A percentile compares a stretch with the other conserved stretches of the same genome.
These are phyloP conservation scores for Penicillium sp. DNA, from an alignment of 2,329 filamentous ascomycete genomes.

Conservation along the genomic window DNA sequence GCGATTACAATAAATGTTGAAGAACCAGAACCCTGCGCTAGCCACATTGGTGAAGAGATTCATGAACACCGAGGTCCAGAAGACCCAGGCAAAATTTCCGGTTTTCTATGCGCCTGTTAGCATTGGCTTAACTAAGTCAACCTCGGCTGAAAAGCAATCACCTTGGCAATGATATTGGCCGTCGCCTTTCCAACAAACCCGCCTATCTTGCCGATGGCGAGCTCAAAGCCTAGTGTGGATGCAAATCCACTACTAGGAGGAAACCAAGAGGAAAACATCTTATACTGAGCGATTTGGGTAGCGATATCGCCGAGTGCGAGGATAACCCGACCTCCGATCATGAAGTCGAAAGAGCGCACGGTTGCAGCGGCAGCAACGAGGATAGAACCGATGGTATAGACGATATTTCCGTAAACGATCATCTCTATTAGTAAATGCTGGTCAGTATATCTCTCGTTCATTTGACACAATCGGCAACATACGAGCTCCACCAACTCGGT, in stretches of 20 bases:
- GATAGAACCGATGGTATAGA: conserved; percentile 60
- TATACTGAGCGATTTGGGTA: conserved; percentile 64
- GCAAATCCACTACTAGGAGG: conserved; percentile 62
- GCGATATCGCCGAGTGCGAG: conserved; percentile 62
- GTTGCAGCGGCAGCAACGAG: conserved; percentile 59
- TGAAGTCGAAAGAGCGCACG: conserved; percentile 58
- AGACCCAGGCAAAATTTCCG: conserved; percentile 62
- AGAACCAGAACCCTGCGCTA: conserved; percentile 56
- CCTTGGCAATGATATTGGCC: conserved; percentile 58
- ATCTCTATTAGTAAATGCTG: conserved; percentile 36
- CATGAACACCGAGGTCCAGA: conserved; percentile 65
- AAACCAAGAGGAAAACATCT: conserved; percentile 66
- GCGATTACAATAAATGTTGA: conserved; percentile 53
- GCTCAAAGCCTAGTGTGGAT: conserved; percentile 60
- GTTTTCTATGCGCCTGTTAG: conserved; percentile 44
- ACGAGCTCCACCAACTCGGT: conserved; percentile 59
- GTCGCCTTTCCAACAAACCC: conserved; percentile 61
- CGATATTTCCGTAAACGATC: conserved; percentile 62
- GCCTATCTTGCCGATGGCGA: conserved; percentile 62
- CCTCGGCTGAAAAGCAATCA: conserved; percentile 9
- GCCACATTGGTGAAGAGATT: conserved; percentile 62
- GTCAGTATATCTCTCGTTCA: background rate
- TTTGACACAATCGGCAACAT: conserved; percentile 6
- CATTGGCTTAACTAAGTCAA: background rate
- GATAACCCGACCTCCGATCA: conserved; percentile 59